Base-by-base conservation (phyloP, 306 rosid genomes). In the Vigna mungo region DNA sequence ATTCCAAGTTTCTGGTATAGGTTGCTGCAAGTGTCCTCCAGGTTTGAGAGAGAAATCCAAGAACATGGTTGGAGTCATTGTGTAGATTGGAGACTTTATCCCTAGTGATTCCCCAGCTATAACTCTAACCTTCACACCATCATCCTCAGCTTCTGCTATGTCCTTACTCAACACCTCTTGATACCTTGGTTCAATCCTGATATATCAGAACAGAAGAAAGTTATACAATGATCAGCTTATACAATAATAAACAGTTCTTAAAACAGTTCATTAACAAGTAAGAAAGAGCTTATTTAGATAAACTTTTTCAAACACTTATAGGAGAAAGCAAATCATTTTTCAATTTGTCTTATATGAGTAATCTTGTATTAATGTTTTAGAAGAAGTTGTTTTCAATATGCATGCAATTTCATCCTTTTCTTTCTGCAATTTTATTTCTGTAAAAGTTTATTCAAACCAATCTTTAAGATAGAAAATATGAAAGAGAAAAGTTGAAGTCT, bases 31-130 rank as follows among this genome's bases (percentile, higher is more conserved):
- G 61, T 86, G 83, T 30, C 89, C 80, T 48, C 91, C 93, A 25
- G 94, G 90, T 67, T 88, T 82, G 68, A 91, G 91, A 51, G 91
- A 80, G 86, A 91, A 88, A 81, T 91, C 97, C 56, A 91, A 55
- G 81, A 78, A 91, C 94, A 91, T 89, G 32, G 94, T 89, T 61
- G 97, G 97, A 43, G 97, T 91, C 68, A 82, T 86, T 68, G 97
- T 91, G 83, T 88, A 80, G 61, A 91, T 80, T 17, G 92, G 90
- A 68, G 97, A 91, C 81, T 86, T 88, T 9, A 80, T 83, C 74
- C 91, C 97, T 78, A 91, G 68, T 81, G 94, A 89, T 61, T 89
- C 92, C 10, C 97, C 97, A 4, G 97, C 97, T 68, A 91, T 88
- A 0, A 89, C 92, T 68, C 87, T 91, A 4, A 91, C 94, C 53